phyloP scores from a whole-genome alignment of 805 yeast genomes.

The Ogataea pilisensis region DNA sequence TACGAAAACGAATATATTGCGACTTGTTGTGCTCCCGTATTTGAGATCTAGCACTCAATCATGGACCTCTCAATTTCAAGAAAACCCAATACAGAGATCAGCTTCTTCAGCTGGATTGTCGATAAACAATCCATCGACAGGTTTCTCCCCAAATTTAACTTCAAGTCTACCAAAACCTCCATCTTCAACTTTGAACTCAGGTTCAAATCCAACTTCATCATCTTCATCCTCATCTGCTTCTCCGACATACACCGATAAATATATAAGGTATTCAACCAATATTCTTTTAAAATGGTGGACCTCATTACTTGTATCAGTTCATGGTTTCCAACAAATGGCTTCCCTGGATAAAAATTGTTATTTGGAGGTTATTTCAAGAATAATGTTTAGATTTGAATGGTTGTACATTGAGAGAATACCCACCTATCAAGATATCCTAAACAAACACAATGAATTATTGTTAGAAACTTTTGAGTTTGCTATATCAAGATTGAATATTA shows the following conservation, averaged over 20 bases:
- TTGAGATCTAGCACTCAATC: slow-evolving; percentile 27
- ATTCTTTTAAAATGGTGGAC: slow-evolving; percentile 49
- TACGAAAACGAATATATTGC: slow-evolving; percentile 41
- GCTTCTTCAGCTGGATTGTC: neutral
- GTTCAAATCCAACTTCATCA: slow-evolving; percentile 6
- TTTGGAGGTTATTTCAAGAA: slow-evolving; percentile 50
- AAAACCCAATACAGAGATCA: neutral
- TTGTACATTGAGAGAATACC: slow-evolving; percentile 7
- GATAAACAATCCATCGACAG: neutral
- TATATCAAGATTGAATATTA: slow-evolving; percentile 44
- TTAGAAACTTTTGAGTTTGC: slow-evolving; percentile 51
- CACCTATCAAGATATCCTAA: slow-evolving; percentile 19
- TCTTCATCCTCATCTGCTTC: slow-evolving; percentile 1
- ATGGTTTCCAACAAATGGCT: slow-evolving; percentile 34
- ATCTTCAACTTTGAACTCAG: neutral
- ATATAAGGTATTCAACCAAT: slow-evolving; percentile 7
- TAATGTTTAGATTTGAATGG: slow-evolving; percentile 48
- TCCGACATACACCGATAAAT: slow-evolving; percentile 3
- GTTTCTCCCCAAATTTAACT: neutral
- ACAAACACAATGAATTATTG: slow-evolving; percentile 34
- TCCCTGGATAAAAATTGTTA: slow-evolving; percentile 48
- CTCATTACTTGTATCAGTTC: slow-evolving; percentile 33
- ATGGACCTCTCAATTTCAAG: slow-evolving; percentile 10
- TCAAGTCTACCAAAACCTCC: neutral
- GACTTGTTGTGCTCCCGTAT: slow-evolving; percentile 45